phyloP scores from a whole-genome alignment of 805 yeast genomes.

The Saccharomyces eubayanus region DNA sequence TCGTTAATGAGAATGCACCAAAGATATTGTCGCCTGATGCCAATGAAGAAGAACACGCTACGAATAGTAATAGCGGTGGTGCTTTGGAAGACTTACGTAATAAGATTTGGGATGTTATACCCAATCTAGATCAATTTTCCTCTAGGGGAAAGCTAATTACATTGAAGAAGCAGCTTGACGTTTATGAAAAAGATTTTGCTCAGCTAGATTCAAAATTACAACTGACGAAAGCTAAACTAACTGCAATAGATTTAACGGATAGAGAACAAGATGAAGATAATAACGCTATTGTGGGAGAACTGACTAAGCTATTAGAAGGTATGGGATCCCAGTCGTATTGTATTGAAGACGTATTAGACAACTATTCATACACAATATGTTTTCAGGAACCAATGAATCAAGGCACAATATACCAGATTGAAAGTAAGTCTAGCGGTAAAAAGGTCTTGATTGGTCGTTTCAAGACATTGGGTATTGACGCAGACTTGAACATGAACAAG shows the following conservation, averaged over 20 bases:
- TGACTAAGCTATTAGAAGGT: constrained; percentile 9
- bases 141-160: constrained; percentile 1
- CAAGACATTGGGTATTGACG: constrained; percentile 9
- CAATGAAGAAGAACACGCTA: not conserved
- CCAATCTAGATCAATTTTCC: not conserved
- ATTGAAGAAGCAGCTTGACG: constrained; percentile 9
- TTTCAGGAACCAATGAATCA: constrained; percentile 7
- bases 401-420: constrained; percentile 20
- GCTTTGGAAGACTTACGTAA: not conserved
- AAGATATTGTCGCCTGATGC: constrained; percentile 3
- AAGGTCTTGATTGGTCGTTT: constrained; percentile 23
- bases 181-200: constrained; percentile 3
- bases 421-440: constrained; percentile 16
- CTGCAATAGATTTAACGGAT: not conserved
- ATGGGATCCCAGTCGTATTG: constrained; percentile 1
- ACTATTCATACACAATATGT: constrained; percentile 21
- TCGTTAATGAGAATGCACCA: constrained; percentile 14
- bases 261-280: constrained; percentile 1
- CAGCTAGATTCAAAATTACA: not conserved
- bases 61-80: not conserved
- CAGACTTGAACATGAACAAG: constrained; percentile 8
- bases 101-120: not conserved
- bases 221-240: constrained; percentile 1
- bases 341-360: constrained; percentile 9
- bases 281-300: not conserved